Conservation (phyloP, 805 yeast genomes). For the Saturnispora bothae region DNA sequence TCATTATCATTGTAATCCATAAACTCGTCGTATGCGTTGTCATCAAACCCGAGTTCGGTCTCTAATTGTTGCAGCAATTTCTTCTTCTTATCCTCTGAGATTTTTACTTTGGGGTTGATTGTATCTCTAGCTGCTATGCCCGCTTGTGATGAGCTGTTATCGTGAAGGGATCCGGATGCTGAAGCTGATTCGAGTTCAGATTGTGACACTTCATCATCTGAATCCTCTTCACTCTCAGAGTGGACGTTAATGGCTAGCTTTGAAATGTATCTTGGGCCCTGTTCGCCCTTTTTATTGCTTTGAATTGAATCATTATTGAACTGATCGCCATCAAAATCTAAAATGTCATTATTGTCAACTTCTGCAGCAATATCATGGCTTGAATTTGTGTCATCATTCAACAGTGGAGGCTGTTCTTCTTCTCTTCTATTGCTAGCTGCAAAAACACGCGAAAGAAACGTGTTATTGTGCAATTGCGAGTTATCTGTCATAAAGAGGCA, state of each 20-base stretch:
- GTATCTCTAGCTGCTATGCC: background rate
- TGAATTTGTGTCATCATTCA: conserved; percentile 22
- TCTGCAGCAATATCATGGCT: conserved; percentile 18
- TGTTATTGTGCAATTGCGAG: conserved; percentile 28
- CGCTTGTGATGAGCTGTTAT: background rate
- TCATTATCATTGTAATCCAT: conserved; percentile 13
- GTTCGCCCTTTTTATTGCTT: background rate
- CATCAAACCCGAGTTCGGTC: conserved; percentile 19
- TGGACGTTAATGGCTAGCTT: conserved; percentile 17
- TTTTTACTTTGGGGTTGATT: background rate
- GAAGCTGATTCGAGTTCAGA: background rate
- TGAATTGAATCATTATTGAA: too few species aligned
- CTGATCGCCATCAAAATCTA: too few species aligned
- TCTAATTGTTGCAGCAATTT: conserved; percentile 18
- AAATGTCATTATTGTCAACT: conserved; percentile 8
- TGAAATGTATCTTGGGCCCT: conserved; percentile 11
- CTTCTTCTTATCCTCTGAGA: conserved; percentile 10
- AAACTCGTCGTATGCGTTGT: conserved; percentile 3
- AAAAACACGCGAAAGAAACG: conserved; percentile 55
- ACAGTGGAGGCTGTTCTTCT: too few species aligned
- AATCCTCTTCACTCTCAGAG: conserved; percentile 19
- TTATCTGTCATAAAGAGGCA: conserved; percentile 5
- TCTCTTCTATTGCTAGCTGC: too few species aligned
- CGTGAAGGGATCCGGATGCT: background rate
- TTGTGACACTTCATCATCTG: background rate